phyloP scores from a whole-genome alignment of 495 filamentous ascomycete species.

The Aspergillus funiculosus region DNA sequence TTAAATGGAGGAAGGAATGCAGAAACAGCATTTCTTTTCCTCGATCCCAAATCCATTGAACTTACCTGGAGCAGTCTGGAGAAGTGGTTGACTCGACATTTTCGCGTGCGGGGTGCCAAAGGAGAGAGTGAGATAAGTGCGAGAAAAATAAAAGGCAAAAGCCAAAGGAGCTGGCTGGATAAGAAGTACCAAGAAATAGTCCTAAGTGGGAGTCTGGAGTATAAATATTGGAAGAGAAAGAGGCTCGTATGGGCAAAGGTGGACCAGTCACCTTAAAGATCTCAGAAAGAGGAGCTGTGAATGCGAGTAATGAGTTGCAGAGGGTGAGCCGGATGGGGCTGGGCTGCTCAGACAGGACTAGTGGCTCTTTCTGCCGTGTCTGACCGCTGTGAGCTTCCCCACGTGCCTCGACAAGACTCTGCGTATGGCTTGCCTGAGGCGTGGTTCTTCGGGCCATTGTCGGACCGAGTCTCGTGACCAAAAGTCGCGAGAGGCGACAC shows the following conservation, averaged over 20 bases:
- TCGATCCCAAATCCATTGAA: not conserved
- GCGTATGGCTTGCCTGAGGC: slow-evolving; percentile 1
- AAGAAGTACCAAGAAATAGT: not conserved
- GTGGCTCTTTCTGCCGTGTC: not conserved
- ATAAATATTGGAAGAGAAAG: not conserved
- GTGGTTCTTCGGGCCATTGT: not conserved
- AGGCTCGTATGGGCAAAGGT: not conserved
- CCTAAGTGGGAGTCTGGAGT: not conserved
- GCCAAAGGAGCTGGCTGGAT: not conserved
- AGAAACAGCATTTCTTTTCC: not conserved
- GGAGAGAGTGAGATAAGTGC: not conserved
- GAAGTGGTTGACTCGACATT: slow-evolving; percentile 96
- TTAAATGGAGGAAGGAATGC: not conserved
- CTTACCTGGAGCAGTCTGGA: slow-evolving; percentile 72
- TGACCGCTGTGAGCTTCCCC: slow-evolving; percentile 1
- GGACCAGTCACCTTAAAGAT: no score
- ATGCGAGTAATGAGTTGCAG: no score
- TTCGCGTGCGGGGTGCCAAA: slow-evolving; percentile 7
- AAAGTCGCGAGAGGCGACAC: slow-evolving; percentile 2
- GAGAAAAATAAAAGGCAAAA: not conserved
- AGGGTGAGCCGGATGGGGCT: no score
- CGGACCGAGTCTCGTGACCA: slow-evolving; percentile 4
- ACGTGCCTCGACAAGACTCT: not conserved
- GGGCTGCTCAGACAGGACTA: no score
- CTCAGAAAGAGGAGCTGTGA: slow-evolving; percentile 6